phyloP scores from a whole-genome alignment of 176 grass and related monocot genomes.

The Alopecurus myosuroides region DNA sequence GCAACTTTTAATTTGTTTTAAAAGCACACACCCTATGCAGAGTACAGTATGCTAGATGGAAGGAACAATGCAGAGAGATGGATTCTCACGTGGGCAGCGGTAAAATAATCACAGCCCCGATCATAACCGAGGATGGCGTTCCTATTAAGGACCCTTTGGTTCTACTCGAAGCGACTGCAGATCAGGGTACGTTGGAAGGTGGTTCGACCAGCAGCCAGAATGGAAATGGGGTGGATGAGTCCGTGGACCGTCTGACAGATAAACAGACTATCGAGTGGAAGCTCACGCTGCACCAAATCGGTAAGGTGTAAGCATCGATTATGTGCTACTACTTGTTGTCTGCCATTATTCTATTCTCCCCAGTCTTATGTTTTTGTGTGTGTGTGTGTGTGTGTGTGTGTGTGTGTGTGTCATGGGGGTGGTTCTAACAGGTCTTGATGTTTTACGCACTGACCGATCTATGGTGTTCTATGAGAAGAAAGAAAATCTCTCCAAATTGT shows the following conservation, averaged over 20 bases:
- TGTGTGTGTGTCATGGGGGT: slow-evolving; percentile 3
- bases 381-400: no score
- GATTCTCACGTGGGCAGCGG: slow-evolving; percentile 81
- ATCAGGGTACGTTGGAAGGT: slow-evolving; percentile 11
- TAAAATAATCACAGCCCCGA: slow-evolving; percentile 75
- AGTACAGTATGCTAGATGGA: slow-evolving; percentile 78
- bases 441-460: slow-evolving; percentile 85
- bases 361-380: slow-evolving; percentile 10
- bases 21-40: slow-evolving; percentile 15
- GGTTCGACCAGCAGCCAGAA: neutral
- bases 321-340: neutral
- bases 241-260: slow-evolving; percentile 14
- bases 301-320: slow-evolving; percentile 28
- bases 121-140: slow-evolving; percentile 74
- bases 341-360: neutral
- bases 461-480: slow-evolving; percentile 95
- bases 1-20: neutral
- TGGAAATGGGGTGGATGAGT: slow-evolving; percentile 7
- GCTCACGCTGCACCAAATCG: slow-evolving; percentile 84
- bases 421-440: slow-evolving; percentile 71
- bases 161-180: slow-evolving; percentile 62
- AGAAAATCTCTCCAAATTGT: slow-evolving; percentile 94
- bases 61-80: slow-evolving; percentile 73
- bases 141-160: slow-evolving; percentile 82
- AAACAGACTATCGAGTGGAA: slow-evolving; percentile 82